phyloP scores from a whole-genome alignment of 176 grass and related monocot species.

The Ensete glaucum region DNA sequence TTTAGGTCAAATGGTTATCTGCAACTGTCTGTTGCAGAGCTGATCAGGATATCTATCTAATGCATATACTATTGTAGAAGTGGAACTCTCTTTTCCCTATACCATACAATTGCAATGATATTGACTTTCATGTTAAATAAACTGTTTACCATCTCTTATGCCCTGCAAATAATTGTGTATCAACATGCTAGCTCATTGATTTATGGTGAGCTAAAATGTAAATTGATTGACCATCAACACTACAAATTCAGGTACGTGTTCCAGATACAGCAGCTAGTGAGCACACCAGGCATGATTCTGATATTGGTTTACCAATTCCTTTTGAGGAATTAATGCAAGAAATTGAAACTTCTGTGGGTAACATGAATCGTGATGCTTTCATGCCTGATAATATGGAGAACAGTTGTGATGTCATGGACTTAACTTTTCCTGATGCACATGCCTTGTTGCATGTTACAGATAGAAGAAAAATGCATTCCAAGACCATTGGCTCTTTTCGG shows the following conservation, averaged over 20 bases:
- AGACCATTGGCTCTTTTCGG: slow-evolving; percentile 20
- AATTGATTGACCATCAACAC: background rate
- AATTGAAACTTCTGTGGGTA: slow-evolving; percentile 12
- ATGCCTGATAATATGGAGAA: slow-evolving; percentile 29
- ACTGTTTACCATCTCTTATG: no score
- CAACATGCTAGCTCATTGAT: no score
- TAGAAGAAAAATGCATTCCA: slow-evolving; percentile 54
- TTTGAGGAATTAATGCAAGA: slow-evolving; percentile 65
- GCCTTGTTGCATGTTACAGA: slow-evolving; percentile 70
- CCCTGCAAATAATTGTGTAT: no score
- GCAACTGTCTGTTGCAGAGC: no score
- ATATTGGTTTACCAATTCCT: slow-evolving; percentile 29
- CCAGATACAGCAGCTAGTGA: slow-evolving; percentile 27
- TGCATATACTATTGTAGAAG: no score
- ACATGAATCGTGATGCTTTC: slow-evolving; percentile 23
- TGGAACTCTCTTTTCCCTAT: no score
- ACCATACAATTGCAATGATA: no score
- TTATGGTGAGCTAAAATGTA: background rate
- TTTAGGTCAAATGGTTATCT: no score
- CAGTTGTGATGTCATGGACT: slow-evolving; percentile 22
- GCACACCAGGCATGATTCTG: slow-evolving; percentile 5
- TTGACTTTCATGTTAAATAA: no score
- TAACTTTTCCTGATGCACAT: slow-evolving; percentile 59
- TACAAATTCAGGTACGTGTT: slow-evolving; percentile 29
- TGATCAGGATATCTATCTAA: no score